Evolutionary conservation across 108 stramenopile species (phyloP).

Genomic region (Conticribra guillardii): DNA sequence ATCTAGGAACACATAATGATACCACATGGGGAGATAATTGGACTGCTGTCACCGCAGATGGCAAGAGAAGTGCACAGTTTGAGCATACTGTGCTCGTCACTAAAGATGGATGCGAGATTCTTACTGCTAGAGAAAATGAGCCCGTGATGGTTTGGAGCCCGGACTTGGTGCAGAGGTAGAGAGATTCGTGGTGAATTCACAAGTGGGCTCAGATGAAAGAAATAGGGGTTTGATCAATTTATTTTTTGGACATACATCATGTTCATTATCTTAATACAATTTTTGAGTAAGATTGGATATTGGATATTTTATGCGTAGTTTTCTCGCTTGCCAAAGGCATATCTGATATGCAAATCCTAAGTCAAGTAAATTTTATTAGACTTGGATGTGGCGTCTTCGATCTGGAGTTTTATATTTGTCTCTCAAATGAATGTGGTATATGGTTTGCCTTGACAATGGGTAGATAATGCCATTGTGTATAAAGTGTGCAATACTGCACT

Average conservation of each 20-base stretch:
- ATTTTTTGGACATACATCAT: neutral
- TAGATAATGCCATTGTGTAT: too few relatives aligned
- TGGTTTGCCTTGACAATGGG: too few relatives aligned
- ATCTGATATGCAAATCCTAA: too few relatives aligned
- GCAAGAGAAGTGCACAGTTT: constrained; percentile 83
- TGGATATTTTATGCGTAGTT: too few relatives aligned
- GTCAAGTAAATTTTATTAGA: too few relatives aligned
- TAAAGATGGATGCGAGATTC: constrained; percentile 92
- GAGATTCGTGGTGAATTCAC: neutral
- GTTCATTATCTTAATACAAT: too few relatives aligned
- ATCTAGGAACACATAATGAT: constrained; percentile 80
- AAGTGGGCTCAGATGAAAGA: neutral
- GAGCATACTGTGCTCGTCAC: constrained; percentile 97
- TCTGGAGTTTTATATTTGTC: too few relatives aligned
- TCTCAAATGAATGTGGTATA: too few relatives aligned
- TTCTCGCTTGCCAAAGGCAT: too few relatives aligned
- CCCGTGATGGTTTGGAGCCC: constrained; percentile 90
- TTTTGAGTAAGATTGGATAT: too few relatives aligned
- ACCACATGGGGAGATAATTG: constrained; percentile 88
- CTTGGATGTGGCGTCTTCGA: too few relatives aligned
- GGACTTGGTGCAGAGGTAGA: constrained; percentile 62
- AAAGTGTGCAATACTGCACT: too few relatives aligned
- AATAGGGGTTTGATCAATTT: neutral
- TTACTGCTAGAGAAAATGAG: constrained; percentile 92
- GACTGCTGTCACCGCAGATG: constrained; percentile 89